These are phyloP conservation scores for Hanseniaspora lindneri DNA, from an alignment of 805 yeast genomes.

Conservation along the genomic window DNA sequence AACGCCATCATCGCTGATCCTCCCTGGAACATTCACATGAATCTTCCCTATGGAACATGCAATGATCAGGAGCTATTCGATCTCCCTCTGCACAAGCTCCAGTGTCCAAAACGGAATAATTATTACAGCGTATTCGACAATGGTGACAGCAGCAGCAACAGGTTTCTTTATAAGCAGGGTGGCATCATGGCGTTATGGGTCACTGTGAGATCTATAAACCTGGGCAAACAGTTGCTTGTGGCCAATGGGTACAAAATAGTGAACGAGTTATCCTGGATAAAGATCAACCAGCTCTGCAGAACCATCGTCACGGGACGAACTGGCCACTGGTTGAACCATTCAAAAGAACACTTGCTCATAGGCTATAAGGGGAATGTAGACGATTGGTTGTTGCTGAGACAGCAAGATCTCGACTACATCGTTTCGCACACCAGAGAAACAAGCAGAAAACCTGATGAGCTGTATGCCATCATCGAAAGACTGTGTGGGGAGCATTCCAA, in stretches of 20 bases:
- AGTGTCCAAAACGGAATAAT: conserved; percentile 23
- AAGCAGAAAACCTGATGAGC: conserved; percentile 82
- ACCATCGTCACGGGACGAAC: conserved; percentile 93
- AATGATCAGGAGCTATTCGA: conserved; percentile 62
- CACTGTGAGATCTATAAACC: conserved; percentile 84
- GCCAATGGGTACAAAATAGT: conserved; percentile 74
- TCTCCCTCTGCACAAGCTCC: conserved; percentile 55
- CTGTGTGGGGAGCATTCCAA: conserved; percentile 65
- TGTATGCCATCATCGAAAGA: conserved; percentile 74
- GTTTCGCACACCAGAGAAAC: conserved; percentile 82
- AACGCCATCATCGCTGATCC: conserved; percentile 85
- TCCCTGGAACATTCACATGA: conserved; percentile 95
- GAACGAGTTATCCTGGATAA: conserved; percentile 84
- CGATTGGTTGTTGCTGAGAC: conserved; percentile 46
- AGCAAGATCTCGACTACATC: conserved; percentile 61
- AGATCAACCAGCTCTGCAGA: conserved; percentile 73
- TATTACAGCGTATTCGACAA: neutral
- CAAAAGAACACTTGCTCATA: conserved; percentile 79
- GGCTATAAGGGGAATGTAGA: conserved; percentile 71
- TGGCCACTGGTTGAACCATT: conserved; percentile 94
- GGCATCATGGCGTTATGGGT: conserved; percentile 86
- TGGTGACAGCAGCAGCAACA: neutral
- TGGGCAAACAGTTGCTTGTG: conserved; percentile 62
- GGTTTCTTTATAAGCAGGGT: conserved; percentile 35
- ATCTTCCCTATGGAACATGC: conserved; percentile 62